Conservation (phyloP, 2,329 filamentous ascomycete genomes). For the Colletotrichum sidae region DNA sequence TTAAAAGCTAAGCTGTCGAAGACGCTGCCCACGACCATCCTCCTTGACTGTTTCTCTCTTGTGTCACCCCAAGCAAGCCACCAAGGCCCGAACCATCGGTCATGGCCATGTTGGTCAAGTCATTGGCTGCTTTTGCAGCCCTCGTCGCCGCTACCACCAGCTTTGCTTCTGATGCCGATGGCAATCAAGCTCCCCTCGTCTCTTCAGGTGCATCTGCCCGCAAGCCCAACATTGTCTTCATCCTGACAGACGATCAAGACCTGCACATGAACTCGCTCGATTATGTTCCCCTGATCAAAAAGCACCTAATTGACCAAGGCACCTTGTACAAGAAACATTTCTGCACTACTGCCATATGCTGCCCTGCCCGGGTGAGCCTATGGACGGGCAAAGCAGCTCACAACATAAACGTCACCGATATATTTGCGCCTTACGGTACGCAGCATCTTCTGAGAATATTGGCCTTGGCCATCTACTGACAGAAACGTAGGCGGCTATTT, state of each 20-base stretch:
- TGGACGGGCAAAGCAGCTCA: conserved; percentile 74
- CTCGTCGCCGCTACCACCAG: background rate
- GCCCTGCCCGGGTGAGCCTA: conserved; percentile 70
- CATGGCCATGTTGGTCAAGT: background rate
- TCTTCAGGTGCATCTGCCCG: conserved; percentile 2
- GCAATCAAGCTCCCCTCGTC: background rate
- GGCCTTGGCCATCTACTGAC: conserved; percentile 2
- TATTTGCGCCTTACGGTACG: conserved; percentile 54
- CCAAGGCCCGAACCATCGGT: no score
- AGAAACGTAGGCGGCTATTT: conserved; percentile 51
- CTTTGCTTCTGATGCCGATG: background rate
- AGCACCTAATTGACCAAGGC: conserved; percentile 66
- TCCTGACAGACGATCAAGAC: conserved; percentile 75
- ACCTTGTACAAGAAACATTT: conserved; percentile 70
- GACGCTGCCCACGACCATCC: no score
- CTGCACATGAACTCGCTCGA: conserved; percentile 68
- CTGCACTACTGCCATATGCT: conserved; percentile 73
- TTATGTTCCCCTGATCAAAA: conserved; percentile 66
- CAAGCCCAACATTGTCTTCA: conserved; percentile 69
- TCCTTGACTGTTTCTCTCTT: no score
- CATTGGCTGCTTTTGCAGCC: background rate
- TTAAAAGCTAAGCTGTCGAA: no score
- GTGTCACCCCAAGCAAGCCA: no score
- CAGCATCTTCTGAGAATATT: background rate
- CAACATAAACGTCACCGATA: conserved; percentile 76